Evolutionary conservation across 306 rosid species (phyloP).

Genomic region (Malus sylvestris): DNA sequence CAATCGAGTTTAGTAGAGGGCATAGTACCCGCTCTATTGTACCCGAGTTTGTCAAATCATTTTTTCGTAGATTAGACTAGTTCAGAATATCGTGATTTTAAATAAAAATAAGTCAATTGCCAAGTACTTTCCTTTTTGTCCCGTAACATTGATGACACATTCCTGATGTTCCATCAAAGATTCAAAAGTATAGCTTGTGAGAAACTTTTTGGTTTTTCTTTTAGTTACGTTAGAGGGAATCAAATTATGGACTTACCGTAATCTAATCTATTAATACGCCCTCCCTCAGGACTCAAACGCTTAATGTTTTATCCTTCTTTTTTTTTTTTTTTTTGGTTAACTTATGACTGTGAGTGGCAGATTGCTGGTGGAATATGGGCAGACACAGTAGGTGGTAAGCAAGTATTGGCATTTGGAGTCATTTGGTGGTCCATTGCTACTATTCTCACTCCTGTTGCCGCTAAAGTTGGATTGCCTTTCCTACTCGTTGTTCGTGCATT

Average conservation of each 20-base stretch:
- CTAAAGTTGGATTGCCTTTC: slow-evolving; percentile 87
- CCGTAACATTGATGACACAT: too few relatives aligned
- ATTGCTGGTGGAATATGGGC: slow-evolving; percentile 99
- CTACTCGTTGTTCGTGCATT: slow-evolving; percentile 79
- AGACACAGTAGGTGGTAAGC: slow-evolving; percentile 90
- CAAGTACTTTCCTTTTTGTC: not conserved
- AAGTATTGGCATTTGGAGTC: slow-evolving; percentile 84
- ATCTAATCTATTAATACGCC: not conserved
- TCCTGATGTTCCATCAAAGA: too few relatives aligned
- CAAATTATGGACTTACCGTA: not conserved
- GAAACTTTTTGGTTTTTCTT: not conserved
- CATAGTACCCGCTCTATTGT: too few relatives aligned
- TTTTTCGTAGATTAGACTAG: not conserved
- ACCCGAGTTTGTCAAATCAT: not conserved
- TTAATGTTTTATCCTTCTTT: not conserved
- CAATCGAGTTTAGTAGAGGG: not conserved
- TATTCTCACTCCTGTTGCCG: slow-evolving; percentile 81
- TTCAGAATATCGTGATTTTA: not conserved
- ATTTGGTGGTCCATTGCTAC: slow-evolving; percentile 97
- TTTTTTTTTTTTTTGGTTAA: not conserved
- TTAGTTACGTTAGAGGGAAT: not conserved
- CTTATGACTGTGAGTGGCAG: slow-evolving; percentile 36
- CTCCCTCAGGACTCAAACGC: not conserved
- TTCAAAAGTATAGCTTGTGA: not conserved
- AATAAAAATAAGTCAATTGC: not conserved